Evolutionary conservation across 805 yeast genomes (phyloP).

Genomic region (Candida suzukii): DNA sequence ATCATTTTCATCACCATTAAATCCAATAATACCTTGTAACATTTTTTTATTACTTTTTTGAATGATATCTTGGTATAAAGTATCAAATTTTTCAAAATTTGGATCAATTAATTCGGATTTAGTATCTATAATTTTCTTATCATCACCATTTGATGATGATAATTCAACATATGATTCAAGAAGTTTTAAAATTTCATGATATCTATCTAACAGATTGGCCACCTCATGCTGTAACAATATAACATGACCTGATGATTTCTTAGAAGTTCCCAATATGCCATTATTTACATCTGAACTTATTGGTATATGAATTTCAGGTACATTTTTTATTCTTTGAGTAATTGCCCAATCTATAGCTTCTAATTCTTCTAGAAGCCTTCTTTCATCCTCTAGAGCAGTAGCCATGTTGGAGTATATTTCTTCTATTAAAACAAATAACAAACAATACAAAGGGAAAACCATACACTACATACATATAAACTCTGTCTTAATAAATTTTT

Average conservation of each 20-base stretch:
- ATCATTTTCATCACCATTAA: constrained; percentile 6
- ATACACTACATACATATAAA: too few species aligned
- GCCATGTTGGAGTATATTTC: constrained; percentile 8
- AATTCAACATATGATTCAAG: background rate
- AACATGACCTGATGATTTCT: constrained; percentile 43
- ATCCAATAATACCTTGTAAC: constrained; percentile 15
- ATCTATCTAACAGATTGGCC: constrained; percentile 39
- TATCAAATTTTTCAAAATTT: constrained; percentile 31
- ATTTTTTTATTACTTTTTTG: constrained; percentile 24
- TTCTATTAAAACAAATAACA: background rate
- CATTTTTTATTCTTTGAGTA: constrained; percentile 49
- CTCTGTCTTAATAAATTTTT: too few species aligned
- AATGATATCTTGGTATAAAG: constrained; percentile 23
- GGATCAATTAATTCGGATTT: constrained; percentile 3
- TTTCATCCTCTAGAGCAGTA: constrained; percentile 28
- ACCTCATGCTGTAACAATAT: constrained; percentile 66
- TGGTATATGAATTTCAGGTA: constrained; percentile 42
- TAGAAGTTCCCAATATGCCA: constrained; percentile 24
- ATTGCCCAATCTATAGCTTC: constrained; percentile 68
- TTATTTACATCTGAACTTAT: constrained; percentile 19
- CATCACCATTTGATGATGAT: too few species aligned
- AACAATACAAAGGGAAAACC: background rate
- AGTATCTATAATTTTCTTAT: background rate
- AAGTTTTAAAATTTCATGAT: constrained; percentile 22
- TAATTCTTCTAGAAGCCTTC: constrained; percentile 49